These are phyloP conservation scores for Oidium heveae DNA, from an alignment of 2,329 filamentous ascomycete species.

Conservation along the genomic window DNA sequence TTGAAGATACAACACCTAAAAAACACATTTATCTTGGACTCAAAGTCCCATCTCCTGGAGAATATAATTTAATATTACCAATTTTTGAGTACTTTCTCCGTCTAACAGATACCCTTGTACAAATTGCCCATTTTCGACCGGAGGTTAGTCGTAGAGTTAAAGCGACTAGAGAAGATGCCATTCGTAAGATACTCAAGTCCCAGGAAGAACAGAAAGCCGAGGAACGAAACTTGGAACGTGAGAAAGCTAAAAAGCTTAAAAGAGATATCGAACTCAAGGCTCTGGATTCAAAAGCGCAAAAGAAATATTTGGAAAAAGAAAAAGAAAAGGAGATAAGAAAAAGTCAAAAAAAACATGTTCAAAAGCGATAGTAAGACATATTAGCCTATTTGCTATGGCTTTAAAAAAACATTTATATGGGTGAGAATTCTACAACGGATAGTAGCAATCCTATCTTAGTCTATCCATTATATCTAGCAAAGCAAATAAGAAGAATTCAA, in stretches of 20 bases:
- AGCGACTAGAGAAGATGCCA: conserved; percentile 53
- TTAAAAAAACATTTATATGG: too few species aligned
- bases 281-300: conserved; percentile 60
- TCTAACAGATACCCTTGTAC: conserved; percentile 58
- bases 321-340: conserved; percentile 44
- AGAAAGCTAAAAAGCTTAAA: conserved; percentile 67
- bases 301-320: conserved; percentile 65
- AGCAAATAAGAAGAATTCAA: too few species aligned
- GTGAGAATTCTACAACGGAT: too few species aligned
- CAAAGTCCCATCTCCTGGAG: conserved; percentile 38
- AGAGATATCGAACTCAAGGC: conserved; percentile 57
- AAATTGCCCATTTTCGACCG: conserved; percentile 59
- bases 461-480: too few species aligned
- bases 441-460: too few species aligned
- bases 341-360: conserved; percentile 27
- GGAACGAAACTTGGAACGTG: conserved; percentile 45
- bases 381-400: too few species aligned
- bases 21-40: conserved; percentile 67
- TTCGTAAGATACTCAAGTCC: conserved; percentile 52
- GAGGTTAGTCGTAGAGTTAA: conserved; percentile 74
- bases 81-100: conserved; percentile 65
- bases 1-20: conserved; percentile 60
- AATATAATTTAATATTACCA: conserved; percentile 41
- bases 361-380: conserved; percentile 14
- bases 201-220: conserved; percentile 63